These are phyloP conservation scores for Ogataea henricii DNA, from an alignment of 805 yeast genomes.

Conservation along the genomic window DNA sequence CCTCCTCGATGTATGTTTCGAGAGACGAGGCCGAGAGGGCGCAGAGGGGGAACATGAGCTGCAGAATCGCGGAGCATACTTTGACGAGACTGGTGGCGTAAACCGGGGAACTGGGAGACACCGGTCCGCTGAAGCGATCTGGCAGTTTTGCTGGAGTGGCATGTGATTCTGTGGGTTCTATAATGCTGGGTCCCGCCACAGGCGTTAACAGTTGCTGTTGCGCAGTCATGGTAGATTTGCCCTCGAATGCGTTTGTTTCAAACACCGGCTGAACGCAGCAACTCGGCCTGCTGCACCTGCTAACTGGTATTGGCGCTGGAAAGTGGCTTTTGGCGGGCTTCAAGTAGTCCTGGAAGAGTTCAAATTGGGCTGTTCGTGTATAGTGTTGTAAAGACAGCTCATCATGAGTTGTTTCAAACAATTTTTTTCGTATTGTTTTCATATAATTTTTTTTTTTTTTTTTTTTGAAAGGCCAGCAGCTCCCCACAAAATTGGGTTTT, in stretches of 20 bases:
- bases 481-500: conserved; percentile 1
- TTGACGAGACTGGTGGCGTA: conserved; percentile 4
- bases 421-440: too few species aligned
- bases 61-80: conserved; percentile 13
- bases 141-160: too few species aligned
- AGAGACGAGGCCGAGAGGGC: conserved; percentile 6
- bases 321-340: neutral
- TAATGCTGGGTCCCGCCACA: neutral
- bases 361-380: neutral
- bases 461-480: conserved; percentile 6
- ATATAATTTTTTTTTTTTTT: neutral
- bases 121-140: too few species aligned
- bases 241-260: neutral
- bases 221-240: neutral
- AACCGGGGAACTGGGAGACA: neutral
- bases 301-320: neutral
- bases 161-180: too few species aligned
- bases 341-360: neutral
- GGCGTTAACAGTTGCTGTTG: neutral
- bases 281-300: neutral
- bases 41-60: conserved; percentile 11
- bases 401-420: neutral
- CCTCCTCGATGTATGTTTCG: conserved; percentile 39
- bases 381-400: conserved; percentile 3
- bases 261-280: neutral